phyloP scores from a whole-genome alignment of 257 asterid genomes.

The Rubia yunnanensis region DNA sequence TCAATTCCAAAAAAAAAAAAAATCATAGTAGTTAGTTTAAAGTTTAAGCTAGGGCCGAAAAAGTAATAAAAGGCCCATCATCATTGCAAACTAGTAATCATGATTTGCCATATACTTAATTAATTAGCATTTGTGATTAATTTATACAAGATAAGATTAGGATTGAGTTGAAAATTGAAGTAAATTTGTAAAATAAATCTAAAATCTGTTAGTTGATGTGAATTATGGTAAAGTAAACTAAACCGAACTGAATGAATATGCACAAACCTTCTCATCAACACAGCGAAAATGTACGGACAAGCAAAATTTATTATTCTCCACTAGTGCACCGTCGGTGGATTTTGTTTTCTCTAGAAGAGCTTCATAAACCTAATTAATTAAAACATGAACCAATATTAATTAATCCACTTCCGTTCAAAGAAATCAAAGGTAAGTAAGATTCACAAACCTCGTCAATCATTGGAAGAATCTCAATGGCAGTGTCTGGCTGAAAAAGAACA shows the following conservation, averaged over 20 bases:
- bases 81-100: background rate
- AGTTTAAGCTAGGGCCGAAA: background rate
- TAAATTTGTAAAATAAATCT: too few species aligned
- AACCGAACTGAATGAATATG: background rate
- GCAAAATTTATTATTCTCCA: conserved; percentile 88
- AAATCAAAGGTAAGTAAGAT: background rate
- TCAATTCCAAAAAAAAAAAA: background rate
- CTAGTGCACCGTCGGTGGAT: conserved; percentile 60
- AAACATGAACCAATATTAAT: background rate
- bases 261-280: conserved; percentile 74
- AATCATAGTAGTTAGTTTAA: background rate
- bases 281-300: conserved; percentile 86
- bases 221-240: too few species aligned
- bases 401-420: background rate
- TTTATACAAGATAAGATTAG: background rate
- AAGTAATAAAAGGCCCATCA: background rate
- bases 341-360: conserved; percentile 53
- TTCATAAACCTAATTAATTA: conserved; percentile 47
- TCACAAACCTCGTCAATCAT: conserved; percentile 62
- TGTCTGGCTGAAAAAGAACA: conserved; percentile 75
- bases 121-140: background rate
- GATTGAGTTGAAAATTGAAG: background rate
- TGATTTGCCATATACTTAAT: background rate
- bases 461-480: conserved; percentile 80
- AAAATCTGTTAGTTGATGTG: too few species aligned